A percentile compares a stretch with the other conserved stretches of the same genome.
Evolutionary conservation across 2,329 filamentous ascomycete species (phyloP).

Genomic region (Diaporthe vexans): DNA sequence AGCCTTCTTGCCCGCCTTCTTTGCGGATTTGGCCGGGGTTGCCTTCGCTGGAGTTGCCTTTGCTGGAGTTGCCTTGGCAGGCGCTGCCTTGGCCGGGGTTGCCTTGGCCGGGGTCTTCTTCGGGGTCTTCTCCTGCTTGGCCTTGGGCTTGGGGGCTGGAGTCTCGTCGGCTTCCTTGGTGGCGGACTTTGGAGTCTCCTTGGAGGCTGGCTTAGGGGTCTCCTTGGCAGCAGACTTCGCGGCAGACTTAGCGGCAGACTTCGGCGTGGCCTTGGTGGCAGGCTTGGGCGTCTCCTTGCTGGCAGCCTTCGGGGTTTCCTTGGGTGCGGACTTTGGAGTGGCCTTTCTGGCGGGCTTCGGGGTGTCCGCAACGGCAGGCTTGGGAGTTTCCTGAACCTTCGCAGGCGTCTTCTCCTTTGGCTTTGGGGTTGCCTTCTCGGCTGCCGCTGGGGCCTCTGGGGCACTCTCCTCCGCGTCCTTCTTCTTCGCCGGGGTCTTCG

Average conservation of each 20-base stretch:
- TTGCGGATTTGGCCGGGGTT: conserved; percentile 18
- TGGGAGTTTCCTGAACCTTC: conserved; percentile 28
- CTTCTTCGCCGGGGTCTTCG: conserved; percentile 35
- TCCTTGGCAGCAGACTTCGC: conserved; percentile 4
- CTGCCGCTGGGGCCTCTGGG: not conserved
- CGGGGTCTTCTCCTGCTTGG: conserved; percentile 33
- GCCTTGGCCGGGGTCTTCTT: conserved; percentile 19
- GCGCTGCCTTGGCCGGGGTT: not conserved
- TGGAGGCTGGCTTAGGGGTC: conserved; percentile 12
- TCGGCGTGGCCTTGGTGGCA: conserved; percentile 11
- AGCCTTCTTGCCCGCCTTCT: conserved; percentile 41
- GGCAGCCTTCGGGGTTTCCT: conserved; percentile 19
- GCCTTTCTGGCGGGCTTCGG: conserved; percentile 21
- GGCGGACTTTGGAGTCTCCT: conserved; percentile 22
- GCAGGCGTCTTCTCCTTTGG: conserved; percentile 40
- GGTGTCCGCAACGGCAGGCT: conserved; percentile 26
- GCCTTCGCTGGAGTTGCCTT: conserved; percentile 1
- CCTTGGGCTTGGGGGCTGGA: conserved; percentile 24
- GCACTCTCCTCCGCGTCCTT: conserved; percentile 10
- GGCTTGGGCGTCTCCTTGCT: conserved; percentile 22
- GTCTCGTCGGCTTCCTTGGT: conserved; percentile 13
- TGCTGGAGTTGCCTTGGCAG: not conserved
- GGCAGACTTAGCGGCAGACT: conserved; percentile 24
- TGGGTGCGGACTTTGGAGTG: conserved; percentile 29
- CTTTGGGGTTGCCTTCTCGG: conserved; percentile 34